These are phyloP conservation scores for Trichomonascaceae sp. DNA, from an alignment of 1,139 yeast species.

Conservation along the genomic window DNA sequence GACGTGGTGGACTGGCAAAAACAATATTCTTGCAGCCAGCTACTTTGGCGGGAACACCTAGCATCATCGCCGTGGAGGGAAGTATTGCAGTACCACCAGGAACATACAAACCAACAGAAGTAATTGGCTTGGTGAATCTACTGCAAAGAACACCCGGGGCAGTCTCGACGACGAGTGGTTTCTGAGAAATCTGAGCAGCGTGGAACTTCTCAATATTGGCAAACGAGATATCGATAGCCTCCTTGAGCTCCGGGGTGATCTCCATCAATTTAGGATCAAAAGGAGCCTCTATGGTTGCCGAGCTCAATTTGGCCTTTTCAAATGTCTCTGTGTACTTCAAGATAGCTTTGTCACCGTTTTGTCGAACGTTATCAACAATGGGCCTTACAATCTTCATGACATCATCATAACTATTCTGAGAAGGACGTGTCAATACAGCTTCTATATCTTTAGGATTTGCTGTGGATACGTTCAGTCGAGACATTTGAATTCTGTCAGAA, in stretches of 20 bases:
- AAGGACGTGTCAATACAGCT: constrained; percentile 75
- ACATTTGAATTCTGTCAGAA: constrained; percentile 49
- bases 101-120: constrained; percentile 87
- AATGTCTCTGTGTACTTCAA: constrained; percentile 83
- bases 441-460: constrained; percentile 42
- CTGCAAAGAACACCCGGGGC: constrained; percentile 91
- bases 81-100: constrained; percentile 99
- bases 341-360: constrained; percentile 78
- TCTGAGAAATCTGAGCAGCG: constrained; percentile 74
- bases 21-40: constrained; percentile 94
- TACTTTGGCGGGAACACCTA: constrained; percentile 98
- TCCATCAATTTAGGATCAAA: constrained; percentile 73
- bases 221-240: constrained; percentile 84
- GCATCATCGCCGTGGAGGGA: constrained; percentile 96
- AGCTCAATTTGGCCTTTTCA: constrained; percentile 66
- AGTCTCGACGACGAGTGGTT: constrained; percentile 73
- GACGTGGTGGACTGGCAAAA: constrained; percentile 97
- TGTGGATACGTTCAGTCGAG: constrained; percentile 49
- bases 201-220: constrained; percentile 88
- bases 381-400: constrained; percentile 91
- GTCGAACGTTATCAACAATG: constrained; percentile 70
- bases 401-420: constrained; percentile 73
- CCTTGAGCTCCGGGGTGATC: constrained; percentile 67
- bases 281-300: constrained; percentile 83
- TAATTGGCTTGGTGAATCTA: constrained; percentile 91